Conservation (phyloP, 2,329 filamentous ascomycete genomes). For the Xylariaceae sp. region DNA sequence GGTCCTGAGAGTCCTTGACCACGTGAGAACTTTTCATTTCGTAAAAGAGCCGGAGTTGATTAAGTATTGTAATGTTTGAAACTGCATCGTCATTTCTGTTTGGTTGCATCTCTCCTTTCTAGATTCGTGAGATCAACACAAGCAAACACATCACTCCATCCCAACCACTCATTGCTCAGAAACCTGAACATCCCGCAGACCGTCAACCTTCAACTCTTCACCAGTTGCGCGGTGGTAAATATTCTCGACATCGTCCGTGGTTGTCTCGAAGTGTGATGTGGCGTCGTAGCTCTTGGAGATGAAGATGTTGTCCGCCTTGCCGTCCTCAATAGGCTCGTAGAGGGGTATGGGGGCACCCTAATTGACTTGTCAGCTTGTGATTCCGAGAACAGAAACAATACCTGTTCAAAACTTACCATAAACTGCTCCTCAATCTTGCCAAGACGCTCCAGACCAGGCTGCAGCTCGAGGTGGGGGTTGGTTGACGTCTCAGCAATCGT, state of each 20-base stretch:
- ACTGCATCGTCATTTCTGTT: not conserved
- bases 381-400: not conserved
- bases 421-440: conserved; percentile 96
- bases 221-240: conserved; percentile 82
- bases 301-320: conserved; percentile 84
- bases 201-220: conserved; percentile 82
- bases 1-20: not conserved
- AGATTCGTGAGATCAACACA: conserved; percentile 4
- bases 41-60: not conserved
- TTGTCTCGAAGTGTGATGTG: conserved; percentile 94
- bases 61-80: not conserved
- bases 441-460: conserved; percentile 85
- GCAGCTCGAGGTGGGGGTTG: conserved; percentile 94
- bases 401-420: conserved; percentile 56
- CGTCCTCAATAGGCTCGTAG: conserved; percentile 83
- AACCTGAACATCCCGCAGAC: conserved; percentile 72
- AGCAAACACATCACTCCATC: not conserved
- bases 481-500: conserved; percentile 88
- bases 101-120: conserved; percentile 7
- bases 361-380: conserved; percentile 5
- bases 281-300: conserved; percentile 99
- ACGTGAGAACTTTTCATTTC: conserved; percentile 2
- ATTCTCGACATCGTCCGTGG: conserved; percentile 84
- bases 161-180: conserved; percentile 52
- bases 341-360: conserved; percentile 80